phyloP scores from a whole-genome alignment of 495 filamentous ascomycete genomes.

The Tuber umbilicatum region DNA sequence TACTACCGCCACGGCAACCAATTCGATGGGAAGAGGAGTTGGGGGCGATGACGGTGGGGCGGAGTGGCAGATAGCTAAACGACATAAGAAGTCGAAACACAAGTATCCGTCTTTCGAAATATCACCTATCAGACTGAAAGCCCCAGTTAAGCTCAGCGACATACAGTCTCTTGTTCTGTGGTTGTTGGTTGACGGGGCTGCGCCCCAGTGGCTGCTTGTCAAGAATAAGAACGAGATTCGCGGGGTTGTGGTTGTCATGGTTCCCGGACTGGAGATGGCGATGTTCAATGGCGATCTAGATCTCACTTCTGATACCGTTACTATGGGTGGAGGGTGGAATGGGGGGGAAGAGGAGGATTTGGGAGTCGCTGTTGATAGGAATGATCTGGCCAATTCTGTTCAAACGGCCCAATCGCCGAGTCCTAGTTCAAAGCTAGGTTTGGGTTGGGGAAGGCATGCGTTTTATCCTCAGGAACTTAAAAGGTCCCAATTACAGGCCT shows the following conservation, averaged over 20 bases:
- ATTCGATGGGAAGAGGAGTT: neutral
- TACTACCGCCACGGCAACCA: constrained; percentile 13
- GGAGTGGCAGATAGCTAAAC: constrained; percentile 31
- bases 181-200: constrained; percentile 72
- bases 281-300: constrained; percentile 73
- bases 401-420: neutral
- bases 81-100: constrained; percentile 33
- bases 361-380: constrained; percentile 9
- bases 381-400: neutral
- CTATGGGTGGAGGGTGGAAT: neutral
- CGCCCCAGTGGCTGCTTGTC: constrained; percentile 73
- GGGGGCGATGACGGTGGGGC: constrained; percentile 10
- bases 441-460: constrained; percentile 43
- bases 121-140: constrained; percentile 60
- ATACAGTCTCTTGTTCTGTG: constrained; percentile 80
- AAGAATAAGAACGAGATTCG: constrained; percentile 63
- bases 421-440: neutral
- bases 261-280: constrained; percentile 78
- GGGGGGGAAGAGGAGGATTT: constrained; percentile 24
- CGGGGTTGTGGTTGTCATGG: constrained; percentile 87
- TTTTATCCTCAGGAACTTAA: constrained; percentile 68
- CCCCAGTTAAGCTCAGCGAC: constrained; percentile 67
- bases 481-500: constrained; percentile 53
- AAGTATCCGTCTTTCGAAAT: constrained; percentile 72
- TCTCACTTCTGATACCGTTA: constrained; percentile 2